Conservation (phyloP, 2,329 filamentous ascomycete genomes). For the Magnaporthales sp. region DNA sequence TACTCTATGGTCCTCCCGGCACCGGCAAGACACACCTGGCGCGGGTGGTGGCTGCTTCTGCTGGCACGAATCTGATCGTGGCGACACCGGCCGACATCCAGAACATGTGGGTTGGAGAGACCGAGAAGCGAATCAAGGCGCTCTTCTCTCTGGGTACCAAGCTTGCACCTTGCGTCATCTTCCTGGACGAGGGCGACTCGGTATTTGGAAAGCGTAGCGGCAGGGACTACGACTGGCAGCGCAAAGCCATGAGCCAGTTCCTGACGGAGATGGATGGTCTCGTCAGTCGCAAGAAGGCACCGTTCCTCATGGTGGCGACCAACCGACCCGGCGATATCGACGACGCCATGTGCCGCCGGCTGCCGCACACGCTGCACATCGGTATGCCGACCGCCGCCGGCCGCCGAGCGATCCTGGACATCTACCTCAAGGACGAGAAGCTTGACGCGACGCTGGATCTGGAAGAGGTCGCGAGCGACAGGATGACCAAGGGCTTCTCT, state of each 20-base stretch:
- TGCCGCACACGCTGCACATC: constrained; percentile 79
- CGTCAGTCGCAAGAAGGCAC: constrained; percentile 48
- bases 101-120: constrained; percentile 90
- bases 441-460: constrained; percentile 75
- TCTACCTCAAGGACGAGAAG: constrained; percentile 80
- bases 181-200: constrained; percentile 95
- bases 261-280: constrained; percentile 5
- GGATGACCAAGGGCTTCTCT: constrained; percentile 1
- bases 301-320: constrained; percentile 92
- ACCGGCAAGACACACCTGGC: constrained; percentile 97
- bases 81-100: constrained; percentile 93
- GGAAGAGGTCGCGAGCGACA: constrained; percentile 34
- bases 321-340: constrained; percentile 93
- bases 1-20: constrained; percentile 87
- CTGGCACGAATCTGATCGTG: constrained; percentile 88
- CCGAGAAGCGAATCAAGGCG: constrained; percentile 87
- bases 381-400: constrained; percentile 87
- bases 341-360: constrained; percentile 82
- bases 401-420: constrained; percentile 73
- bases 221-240: not conserved
- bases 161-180: constrained; percentile 88
- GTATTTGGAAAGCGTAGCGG: constrained; percentile 56
- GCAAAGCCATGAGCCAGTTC: constrained; percentile 5
- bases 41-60: constrained; percentile 86
- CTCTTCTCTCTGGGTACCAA: constrained; percentile 79